phyloP scores from a whole-genome alignment of 768 basidiomycete species.

The Termitomyces sp. region DNA sequence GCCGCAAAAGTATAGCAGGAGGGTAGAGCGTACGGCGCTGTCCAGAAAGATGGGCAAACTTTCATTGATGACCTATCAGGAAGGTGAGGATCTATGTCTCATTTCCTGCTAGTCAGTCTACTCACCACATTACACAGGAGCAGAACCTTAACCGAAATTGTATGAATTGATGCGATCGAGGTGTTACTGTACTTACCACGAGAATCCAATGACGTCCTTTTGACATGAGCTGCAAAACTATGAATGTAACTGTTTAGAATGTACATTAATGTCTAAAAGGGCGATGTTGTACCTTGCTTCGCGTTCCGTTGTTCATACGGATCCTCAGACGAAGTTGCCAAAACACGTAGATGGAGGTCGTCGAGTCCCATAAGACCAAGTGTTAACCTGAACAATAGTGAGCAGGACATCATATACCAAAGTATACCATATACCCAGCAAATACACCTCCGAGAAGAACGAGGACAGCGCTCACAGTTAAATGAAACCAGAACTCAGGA shows the following conservation, averaged over 20 bases:
- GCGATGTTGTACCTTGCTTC: slow-evolving; percentile 46
- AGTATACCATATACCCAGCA: slow-evolving; percentile 62
- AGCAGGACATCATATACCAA: not conserved
- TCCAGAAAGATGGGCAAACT: slow-evolving; percentile 83
- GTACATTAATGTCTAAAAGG: not conserved
- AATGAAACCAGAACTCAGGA: slow-evolving; percentile 72
- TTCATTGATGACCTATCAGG: slow-evolving; percentile 71
- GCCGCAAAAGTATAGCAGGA: not conserved
- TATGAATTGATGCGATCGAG: not conserved
- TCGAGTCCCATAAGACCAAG: slow-evolving; percentile 94
- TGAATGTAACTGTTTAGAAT: not conserved
- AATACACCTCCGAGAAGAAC: slow-evolving; percentile 90
- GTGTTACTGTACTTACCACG: slow-evolving; percentile 53
- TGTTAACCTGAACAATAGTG: slow-evolving; percentile 56
- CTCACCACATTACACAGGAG: slow-evolving; percentile 85
- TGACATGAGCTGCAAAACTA: slow-evolving; percentile 54
- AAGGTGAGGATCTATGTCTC: not conserved
- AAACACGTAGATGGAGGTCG: slow-evolving; percentile 84
- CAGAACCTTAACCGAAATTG: slow-evolving; percentile 52
- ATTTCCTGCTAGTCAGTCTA: not conserved
- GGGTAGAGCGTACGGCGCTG: slow-evolving; percentile 49
- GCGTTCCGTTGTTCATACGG: slow-evolving; percentile 65
- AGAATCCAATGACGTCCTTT: slow-evolving; percentile 91
- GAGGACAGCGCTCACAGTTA: slow-evolving; percentile 61
- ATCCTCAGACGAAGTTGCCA: slow-evolving; percentile 81